phyloP scores from a whole-genome alignment of 495 filamentous ascomycete species.

The Aspergillus bertholletiae region DNA sequence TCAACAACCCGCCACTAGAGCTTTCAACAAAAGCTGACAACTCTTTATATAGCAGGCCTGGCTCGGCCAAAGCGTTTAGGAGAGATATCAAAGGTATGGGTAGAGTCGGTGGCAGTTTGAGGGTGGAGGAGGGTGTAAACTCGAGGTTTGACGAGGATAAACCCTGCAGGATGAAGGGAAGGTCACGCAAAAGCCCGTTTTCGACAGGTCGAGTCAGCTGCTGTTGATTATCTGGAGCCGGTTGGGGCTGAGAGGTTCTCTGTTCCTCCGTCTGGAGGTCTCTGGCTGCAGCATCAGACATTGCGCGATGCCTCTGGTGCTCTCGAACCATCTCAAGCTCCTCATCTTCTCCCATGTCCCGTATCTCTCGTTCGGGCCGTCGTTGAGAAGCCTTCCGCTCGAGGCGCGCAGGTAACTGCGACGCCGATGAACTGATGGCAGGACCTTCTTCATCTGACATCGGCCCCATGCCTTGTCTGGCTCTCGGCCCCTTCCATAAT shows the following conservation, averaged over 20 bases:
- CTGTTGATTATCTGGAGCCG: slow-evolving; percentile 24
- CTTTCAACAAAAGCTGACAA: slow-evolving; percentile 78
- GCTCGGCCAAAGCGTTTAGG: slow-evolving; percentile 86
- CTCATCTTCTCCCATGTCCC: slow-evolving; percentile 3
- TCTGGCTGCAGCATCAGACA: slow-evolving; percentile 11
- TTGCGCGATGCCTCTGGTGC: background rate
- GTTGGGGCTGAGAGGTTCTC: slow-evolving; percentile 5
- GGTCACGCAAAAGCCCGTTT: slow-evolving; percentile 74
- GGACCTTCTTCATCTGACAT: slow-evolving; percentile 42
- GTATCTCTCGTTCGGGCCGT: slow-evolving; percentile 17
- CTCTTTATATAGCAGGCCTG: slow-evolving; percentile 80
- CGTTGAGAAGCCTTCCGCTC: slow-evolving; percentile 30
- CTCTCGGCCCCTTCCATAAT: slow-evolving; percentile 25
- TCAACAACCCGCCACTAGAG: slow-evolving; percentile 68
- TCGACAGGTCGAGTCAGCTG: slow-evolving; percentile 42
- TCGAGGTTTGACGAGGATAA: slow-evolving; percentile 80
- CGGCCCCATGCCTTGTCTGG: slow-evolving; percentile 16
- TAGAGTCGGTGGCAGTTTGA: slow-evolving; percentile 73
- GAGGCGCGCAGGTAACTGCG: slow-evolving; percentile 28
- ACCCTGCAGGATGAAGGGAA: slow-evolving; percentile 93
- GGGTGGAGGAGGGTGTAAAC: slow-evolving; percentile 60
- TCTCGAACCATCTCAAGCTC: slow-evolving; percentile 11
- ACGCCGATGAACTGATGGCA: slow-evolving; percentile 43
- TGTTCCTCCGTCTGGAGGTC: slow-evolving; percentile 18
- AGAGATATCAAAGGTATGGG: slow-evolving; percentile 84